These are phyloP conservation scores for Daphne laureola DNA, from an alignment of 441 rosid species.

Conservation along the genomic window DNA sequence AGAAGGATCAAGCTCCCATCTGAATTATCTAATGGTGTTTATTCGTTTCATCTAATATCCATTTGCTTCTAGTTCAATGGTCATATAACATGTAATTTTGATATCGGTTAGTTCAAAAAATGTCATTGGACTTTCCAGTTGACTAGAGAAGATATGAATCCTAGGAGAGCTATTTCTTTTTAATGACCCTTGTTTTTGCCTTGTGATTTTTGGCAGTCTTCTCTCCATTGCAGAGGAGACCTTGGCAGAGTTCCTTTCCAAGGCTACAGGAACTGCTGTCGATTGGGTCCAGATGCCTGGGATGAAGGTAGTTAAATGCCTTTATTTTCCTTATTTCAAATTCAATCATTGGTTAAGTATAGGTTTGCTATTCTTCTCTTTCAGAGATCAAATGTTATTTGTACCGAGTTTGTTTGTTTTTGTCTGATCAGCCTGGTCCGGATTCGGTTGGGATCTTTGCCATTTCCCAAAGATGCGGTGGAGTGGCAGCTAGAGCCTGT, in stretches of 20 bases:
- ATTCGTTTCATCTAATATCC: not conserved
- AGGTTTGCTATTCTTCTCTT: not conserved
- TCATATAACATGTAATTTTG: not conserved
- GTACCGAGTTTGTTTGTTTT: constrained; percentile 8
- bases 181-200: constrained; percentile 7
- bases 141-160: too few relatives aligned
- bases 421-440: constrained; percentile 95
- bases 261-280: constrained; percentile 99
- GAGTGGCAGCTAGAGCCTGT: constrained; percentile 99
- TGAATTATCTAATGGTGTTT: not conserved
- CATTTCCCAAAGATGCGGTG: constrained; percentile 94
- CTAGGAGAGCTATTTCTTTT: not conserved
- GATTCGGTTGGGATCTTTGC: constrained; percentile 99
- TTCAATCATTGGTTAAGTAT: not conserved
- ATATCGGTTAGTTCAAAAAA: not conserved
- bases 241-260: constrained; percentile 99
- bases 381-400: constrained; percentile 2
- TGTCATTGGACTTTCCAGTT: too few relatives aligned
- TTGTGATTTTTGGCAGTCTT: constrained; percentile 47
- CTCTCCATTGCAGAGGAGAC: constrained; percentile 98
- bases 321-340: not conserved
- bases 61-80: not conserved
- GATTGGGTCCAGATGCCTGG: constrained; percentile 99
- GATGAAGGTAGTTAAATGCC: constrained; percentile 75
- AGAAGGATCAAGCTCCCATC: too few relatives aligned